A percentile compares a stretch with the other conserved stretches of the same genome.
phyloP scores from a whole-genome alignment of 495 filamentous ascomycete genomes.

The Sporormia fimetaria region DNA sequence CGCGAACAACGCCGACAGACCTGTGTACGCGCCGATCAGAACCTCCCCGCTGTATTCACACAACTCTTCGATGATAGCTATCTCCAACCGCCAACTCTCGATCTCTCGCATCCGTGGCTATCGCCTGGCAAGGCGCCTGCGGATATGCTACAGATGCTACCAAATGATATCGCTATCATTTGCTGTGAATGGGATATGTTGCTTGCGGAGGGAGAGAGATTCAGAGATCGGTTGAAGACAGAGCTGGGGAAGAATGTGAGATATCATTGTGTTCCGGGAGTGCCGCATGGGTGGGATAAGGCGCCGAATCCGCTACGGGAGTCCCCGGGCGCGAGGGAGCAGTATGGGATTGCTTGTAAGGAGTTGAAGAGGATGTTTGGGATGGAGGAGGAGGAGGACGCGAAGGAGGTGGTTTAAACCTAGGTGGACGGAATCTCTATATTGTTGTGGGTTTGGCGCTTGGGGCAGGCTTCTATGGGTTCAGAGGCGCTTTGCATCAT shows the following conservation, averaged over 20 bases:
- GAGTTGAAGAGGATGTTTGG: constrained; percentile 36
- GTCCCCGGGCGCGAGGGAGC: constrained; percentile 32
- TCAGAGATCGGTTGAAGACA: constrained; percentile 48
- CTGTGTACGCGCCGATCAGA: constrained; percentile 54
- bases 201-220: constrained; percentile 58
- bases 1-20: constrained; percentile 61
- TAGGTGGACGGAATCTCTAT: too few relatives aligned
- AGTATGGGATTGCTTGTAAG: constrained; percentile 38
- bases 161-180: constrained; percentile 57
- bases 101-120: constrained; percentile 48
- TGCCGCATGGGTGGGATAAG: constrained; percentile 80
- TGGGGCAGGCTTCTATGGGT: too few relatives aligned
- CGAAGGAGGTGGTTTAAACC: constrained; percentile 4
- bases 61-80: constrained; percentile 81
- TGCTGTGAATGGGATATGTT: constrained; percentile 92
- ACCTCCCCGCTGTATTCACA: constrained; percentile 62
- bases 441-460: too few relatives aligned
- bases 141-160: constrained; percentile 42
- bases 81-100: constrained; percentile 46
- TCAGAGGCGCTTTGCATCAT: too few relatives aligned
- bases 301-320: constrained; percentile 62
- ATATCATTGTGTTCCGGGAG: constrained; percentile 60
- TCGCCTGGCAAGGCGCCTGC: constrained; percentile 51
- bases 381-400: constrained; percentile 12
- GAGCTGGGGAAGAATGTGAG: constrained; percentile 54